A percentile compares a stretch with the other conserved stretches of the same genome.
These are phyloP conservation scores for Trematosphaeria pertusa DNA, from an alignment of 2,329 filamentous ascomycete genomes.

Conservation along the genomic window DNA sequence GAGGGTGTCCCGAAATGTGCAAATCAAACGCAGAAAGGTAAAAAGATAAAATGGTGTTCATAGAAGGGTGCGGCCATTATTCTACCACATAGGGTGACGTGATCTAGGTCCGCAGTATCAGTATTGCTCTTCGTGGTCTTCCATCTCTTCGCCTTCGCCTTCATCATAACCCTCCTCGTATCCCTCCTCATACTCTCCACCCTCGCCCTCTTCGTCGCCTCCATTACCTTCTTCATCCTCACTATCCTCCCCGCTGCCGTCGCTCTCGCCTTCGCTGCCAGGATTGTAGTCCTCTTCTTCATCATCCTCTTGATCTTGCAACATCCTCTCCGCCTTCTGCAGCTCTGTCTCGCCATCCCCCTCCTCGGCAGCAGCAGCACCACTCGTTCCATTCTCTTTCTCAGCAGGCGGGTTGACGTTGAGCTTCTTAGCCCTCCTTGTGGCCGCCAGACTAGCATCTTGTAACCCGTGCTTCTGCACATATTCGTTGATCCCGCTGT, in stretches of 20 bases:
- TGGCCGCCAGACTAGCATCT: conserved; percentile 68
- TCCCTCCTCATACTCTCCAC: conserved; percentile 41
- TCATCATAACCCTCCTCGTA: conserved; percentile 28
- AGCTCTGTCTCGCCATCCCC: conserved; percentile 49
- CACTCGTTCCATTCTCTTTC: conserved; percentile 33
- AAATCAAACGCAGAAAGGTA: neutral
- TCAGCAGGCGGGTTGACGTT: conserved; percentile 55
- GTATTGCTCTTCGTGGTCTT: conserved; percentile 18
- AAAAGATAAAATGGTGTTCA: too few relatives aligned
- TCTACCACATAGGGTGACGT: too few relatives aligned
- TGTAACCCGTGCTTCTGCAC: conserved; percentile 67
- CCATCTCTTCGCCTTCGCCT: conserved; percentile 37
- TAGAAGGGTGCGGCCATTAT: too few relatives aligned
- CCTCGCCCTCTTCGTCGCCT: conserved; percentile 35
- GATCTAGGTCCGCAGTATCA: too few relatives aligned
- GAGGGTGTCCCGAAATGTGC: neutral
- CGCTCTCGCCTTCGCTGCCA: conserved; percentile 50
- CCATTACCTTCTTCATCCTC: conserved; percentile 39
- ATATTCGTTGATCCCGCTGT: conserved; percentile 67
- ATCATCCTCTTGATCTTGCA: conserved; percentile 49
- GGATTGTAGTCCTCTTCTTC: conserved; percentile 53
- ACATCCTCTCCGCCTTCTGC: conserved; percentile 46
- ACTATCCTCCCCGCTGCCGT: conserved; percentile 45
- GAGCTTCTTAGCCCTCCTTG: conserved; percentile 65
- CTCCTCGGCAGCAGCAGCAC: conserved; percentile 27